These are phyloP conservation scores for Ormosia emarginata DNA, from an alignment of 306 rosid genomes.

Conservation along the genomic window DNA sequence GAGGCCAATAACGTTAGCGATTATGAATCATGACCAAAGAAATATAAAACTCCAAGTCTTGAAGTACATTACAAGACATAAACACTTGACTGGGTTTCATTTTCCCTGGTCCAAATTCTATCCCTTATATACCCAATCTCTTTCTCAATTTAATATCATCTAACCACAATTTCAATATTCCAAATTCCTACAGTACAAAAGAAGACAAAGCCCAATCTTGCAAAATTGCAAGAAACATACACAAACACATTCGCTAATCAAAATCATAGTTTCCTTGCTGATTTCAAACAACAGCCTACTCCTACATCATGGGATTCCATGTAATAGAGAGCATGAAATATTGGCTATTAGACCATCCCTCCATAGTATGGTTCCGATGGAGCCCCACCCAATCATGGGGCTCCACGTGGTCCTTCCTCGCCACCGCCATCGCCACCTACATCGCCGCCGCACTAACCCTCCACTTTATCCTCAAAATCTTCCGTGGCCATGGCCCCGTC, in stretches of 20 bases:
- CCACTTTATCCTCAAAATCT: constrained; percentile 27
- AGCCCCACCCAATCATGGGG: constrained; percentile 58
- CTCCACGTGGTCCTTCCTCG: constrained; percentile 57
- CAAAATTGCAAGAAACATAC: not conserved
- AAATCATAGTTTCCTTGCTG: not conserved
- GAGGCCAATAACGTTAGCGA: not conserved
- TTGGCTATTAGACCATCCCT: constrained; percentile 54
- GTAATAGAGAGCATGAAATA: constrained; percentile 7
- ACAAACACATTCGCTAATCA: not conserved
- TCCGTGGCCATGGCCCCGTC: constrained; percentile 24
- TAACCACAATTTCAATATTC: not conserved
- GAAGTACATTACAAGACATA: not conserved
- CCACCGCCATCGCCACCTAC: constrained; percentile 39
- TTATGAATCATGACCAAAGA: not conserved
- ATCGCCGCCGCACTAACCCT: constrained; percentile 27
- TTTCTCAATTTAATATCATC: not conserved
- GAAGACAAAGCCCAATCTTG: not conserved
- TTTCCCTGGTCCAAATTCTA: not conserved
- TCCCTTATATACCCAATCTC: not conserved
- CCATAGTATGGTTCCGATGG: constrained; percentile 53
- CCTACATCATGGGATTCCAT: not conserved
- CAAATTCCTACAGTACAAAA: not conserved
- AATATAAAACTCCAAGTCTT: not conserved
- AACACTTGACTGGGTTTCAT: not conserved
- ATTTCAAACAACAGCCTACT: not conserved